Conservation (phyloP, 1,284 basidiomycete species). For the Grifola frondosa region DNA sequence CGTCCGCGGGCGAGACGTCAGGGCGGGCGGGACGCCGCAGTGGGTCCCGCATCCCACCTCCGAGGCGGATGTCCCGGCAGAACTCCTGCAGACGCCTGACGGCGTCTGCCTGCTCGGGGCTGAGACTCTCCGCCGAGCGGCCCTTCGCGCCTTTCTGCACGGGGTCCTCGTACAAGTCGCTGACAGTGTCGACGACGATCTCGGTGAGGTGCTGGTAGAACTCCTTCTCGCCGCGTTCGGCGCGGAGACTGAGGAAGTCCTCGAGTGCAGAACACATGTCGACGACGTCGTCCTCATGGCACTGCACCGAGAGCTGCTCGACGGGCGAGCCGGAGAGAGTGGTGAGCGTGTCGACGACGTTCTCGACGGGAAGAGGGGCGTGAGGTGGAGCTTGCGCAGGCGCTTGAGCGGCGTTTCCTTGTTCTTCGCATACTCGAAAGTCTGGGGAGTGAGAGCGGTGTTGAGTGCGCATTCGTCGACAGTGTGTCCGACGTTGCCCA, state of each 20-base stretch:
- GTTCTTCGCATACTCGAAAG: constrained; percentile 42
- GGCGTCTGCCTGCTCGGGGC: constrained; percentile 28
- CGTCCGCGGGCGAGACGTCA: constrained; percentile 4
- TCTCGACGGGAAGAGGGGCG: constrained; percentile 60
- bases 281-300: constrained; percentile 58
- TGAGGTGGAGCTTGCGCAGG: constrained; percentile 56
- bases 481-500: constrained; percentile 53
- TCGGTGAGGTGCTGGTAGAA: constrained; percentile 31
- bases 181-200: constrained; percentile 30
- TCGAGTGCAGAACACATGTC: constrained; percentile 57
- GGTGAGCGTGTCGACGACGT: constrained; percentile 57
- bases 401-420: constrained; percentile 48
- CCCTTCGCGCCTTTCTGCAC: constrained; percentile 17
- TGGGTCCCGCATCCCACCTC: constrained; percentile 16
- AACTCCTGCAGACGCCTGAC: constrained; percentile 33
- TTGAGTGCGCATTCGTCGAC: constrained; percentile 54
- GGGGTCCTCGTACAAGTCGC: constrained; percentile 28
- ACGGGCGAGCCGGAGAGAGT: constrained; percentile 61
- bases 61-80: constrained; percentile 32
- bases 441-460: constrained; percentile 46
- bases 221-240: constrained; percentile 42
- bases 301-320: constrained; percentile 54
- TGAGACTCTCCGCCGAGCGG: constrained; percentile 13
- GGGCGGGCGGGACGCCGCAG: too few relatives aligned
- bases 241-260: constrained; percentile 52